These are phyloP conservation scores for Microbotryomycetes sp. DNA, from an alignment of 1,284 basidiomycete species.

Conservation along the genomic window DNA sequence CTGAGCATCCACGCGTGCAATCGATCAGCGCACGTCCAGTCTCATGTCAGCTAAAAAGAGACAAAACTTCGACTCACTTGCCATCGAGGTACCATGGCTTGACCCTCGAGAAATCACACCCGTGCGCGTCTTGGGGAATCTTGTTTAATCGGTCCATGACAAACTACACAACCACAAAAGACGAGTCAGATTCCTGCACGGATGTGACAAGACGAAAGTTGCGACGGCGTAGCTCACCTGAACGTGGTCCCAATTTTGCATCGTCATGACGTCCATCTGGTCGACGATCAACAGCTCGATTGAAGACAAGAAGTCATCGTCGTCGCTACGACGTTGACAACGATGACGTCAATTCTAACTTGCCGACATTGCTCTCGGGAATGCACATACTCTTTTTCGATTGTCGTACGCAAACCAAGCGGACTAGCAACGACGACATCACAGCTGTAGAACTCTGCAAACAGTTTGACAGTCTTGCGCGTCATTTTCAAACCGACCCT, in stretches of 20 bases:
- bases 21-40: background rate
- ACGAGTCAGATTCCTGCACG: background rate
- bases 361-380: too few relatives aligned
- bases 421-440: slow-evolving; percentile 93
- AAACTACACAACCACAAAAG: slow-evolving; percentile 64
- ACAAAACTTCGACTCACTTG: slow-evolving; percentile 52
- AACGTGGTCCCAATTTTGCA: slow-evolving; percentile 99
- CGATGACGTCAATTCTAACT: too few relatives aligned
- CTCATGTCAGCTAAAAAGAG: background rate
- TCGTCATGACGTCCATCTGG: slow-evolving; percentile 83
- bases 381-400: slow-evolving; percentile 79
- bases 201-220: background rate
- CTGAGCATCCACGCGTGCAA: slow-evolving; percentile 42
- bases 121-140: slow-evolving; percentile 83
- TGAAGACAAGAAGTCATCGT: slow-evolving; percentile 81
- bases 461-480: slow-evolving; percentile 78
- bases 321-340: slow-evolving; percentile 45
- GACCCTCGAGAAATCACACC: slow-evolving; percentile 91
- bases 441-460: slow-evolving; percentile 78
- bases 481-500: slow-evolving; percentile 87
- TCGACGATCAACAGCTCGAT: slow-evolving; percentile 92
- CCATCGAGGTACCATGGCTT: slow-evolving; percentile 97
- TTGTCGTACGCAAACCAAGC: slow-evolving; percentile 78
- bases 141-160: slow-evolving; percentile 76
- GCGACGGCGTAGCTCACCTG: slow-evolving; percentile 52